Base-by-base conservation (phyloP, 2,329 filamentous ascomycete genomes). In the Sporothrix sp. region DNA sequence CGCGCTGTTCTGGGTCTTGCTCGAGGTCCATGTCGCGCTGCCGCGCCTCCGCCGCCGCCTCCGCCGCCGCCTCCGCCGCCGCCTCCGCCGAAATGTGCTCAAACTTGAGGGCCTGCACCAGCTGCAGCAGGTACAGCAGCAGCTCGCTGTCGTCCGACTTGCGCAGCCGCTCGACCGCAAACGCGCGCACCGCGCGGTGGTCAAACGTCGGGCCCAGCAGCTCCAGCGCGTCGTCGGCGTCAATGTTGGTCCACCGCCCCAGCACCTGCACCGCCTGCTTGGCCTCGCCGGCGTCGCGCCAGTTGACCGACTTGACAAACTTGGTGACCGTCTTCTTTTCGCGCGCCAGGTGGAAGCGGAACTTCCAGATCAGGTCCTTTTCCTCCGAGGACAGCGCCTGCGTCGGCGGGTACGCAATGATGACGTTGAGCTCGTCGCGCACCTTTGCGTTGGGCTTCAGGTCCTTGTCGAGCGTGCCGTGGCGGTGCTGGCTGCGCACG, bases 291-390 rank as follows among this genome's bases (percentile, higher is more conserved):
- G 48, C 44, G 48, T 58, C 57, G 48, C 54, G 53, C 57, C 57
- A 58, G 52, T 55, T 55, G 42, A 58, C 57, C 0, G 91, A 96
- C 66, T 97, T 98, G 64, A 97, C 88, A 59, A 98, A 95, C 61
- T 98, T 98, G 30, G 91, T 98, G 52, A 97, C 73, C 2, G 91
- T 86, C 60, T 85, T 75, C 66, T 98, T 98, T 64, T 98, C 90
- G 52, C 89, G 78, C 1, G 90, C 93, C 20, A 98, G 69, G 65
- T 96, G 91, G 65, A 97, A 95, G 52, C 93, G 79, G 69, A 97
- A 98, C 60, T 94, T 93, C 94, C 94, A 98, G 18, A 98, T 81
- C 47, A 96, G 75, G 65, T 98, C 93, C 62, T 95, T 94, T 66
- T 98, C 93, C 63, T 96, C 90, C 0, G 88, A 80, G 1, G 82